Evolutionary conservation across 2,329 filamentous ascomycete genomes (phyloP).

Genomic region (Pseudocercospora crystallina): DNA sequence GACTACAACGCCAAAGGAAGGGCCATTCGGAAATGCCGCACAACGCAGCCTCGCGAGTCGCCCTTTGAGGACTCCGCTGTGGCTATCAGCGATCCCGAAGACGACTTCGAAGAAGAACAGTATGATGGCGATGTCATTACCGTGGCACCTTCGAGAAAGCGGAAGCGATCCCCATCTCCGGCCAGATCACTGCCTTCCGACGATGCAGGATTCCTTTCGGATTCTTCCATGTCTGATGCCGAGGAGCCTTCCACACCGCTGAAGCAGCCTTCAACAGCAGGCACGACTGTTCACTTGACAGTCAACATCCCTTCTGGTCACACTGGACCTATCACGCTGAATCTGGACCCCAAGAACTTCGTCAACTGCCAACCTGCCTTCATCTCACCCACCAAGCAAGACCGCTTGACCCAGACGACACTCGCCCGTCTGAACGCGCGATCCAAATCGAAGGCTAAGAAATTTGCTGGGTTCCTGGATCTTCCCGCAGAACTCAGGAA

Average conservation of each 20-base stretch:
- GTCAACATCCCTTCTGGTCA: conserved; percentile 49
- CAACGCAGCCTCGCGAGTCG: conserved; percentile 37
- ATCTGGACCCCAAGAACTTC: conserved; percentile 36
- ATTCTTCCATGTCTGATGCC: conserved; percentile 16
- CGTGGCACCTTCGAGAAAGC: conserved; percentile 26
- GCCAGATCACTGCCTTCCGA: conserved; percentile 22
- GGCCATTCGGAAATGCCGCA: conserved; percentile 41
- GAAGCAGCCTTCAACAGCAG: background rate
- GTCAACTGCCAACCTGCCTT: background rate
- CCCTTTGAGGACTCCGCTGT: conserved; percentile 43
- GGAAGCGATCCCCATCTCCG: conserved; percentile 33
- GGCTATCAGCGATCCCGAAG: conserved; percentile 38
- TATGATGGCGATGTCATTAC: conserved; percentile 33
- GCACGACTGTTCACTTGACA: conserved; percentile 40
- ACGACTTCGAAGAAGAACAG: conserved; percentile 35
- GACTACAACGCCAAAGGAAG: conserved; percentile 45
- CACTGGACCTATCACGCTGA: conserved; percentile 46
- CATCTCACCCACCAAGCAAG: conserved; percentile 7
- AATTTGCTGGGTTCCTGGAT: conserved; percentile 30
- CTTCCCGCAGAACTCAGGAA: conserved; percentile 48
- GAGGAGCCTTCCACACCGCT: background rate
- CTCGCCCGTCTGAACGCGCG: conserved; percentile 21
- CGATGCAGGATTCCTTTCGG: conserved; percentile 18
- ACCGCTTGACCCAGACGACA: conserved; percentile 17
- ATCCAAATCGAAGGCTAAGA: conserved; percentile 19